These are phyloP conservation scores for Henningerozyma blattae DNA, from an alignment of 805 yeast genomes.

Conservation along the genomic window DNA sequence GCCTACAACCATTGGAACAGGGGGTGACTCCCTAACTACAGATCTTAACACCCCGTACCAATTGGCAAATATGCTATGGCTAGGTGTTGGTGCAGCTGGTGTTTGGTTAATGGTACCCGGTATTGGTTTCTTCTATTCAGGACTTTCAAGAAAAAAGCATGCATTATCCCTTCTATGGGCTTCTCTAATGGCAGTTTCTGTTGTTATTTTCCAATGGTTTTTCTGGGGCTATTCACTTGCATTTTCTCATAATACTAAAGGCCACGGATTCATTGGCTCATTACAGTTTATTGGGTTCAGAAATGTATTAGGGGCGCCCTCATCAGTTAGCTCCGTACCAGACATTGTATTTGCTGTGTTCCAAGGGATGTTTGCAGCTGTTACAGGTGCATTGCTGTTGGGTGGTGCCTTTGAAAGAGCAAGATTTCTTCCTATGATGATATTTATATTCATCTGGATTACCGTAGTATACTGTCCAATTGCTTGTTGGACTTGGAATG, in stretches of 20 bases:
- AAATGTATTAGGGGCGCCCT: slow-evolving; percentile 73
- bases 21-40: slow-evolving; percentile 66
- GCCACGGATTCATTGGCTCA: slow-evolving; percentile 67
- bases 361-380: slow-evolving; percentile 95
- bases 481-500: slow-evolving; percentile 98
- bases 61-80: slow-evolving; percentile 75
- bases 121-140: slow-evolving; percentile 85
- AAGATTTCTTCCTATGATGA: slow-evolving; percentile 91
- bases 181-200: slow-evolving; percentile 74
- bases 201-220: slow-evolving; percentile 90
- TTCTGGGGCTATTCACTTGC: slow-evolving; percentile 95
- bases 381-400: slow-evolving; percentile 84
- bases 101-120: slow-evolving; percentile 98
- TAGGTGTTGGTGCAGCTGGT: slow-evolving; percentile 60
- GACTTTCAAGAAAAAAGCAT: slow-evolving; percentile 87
- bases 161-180: slow-evolving; percentile 94
- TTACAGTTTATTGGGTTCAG: slow-evolving; percentile 69
- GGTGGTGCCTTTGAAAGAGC: slow-evolving; percentile 99
- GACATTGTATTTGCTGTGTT: slow-evolving; percentile 81
- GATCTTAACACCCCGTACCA: slow-evolving; percentile 65
- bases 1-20: slow-evolving; percentile 53
- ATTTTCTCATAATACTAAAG: slow-evolving; percentile 53
- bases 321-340: slow-evolving; percentile 59
- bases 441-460: slow-evolving; percentile 86
- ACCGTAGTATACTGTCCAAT: slow-evolving; percentile 92